Evolutionary conservation across 257 asterid species (phyloP).

Genomic region (Nicotiana undulata): DNA sequence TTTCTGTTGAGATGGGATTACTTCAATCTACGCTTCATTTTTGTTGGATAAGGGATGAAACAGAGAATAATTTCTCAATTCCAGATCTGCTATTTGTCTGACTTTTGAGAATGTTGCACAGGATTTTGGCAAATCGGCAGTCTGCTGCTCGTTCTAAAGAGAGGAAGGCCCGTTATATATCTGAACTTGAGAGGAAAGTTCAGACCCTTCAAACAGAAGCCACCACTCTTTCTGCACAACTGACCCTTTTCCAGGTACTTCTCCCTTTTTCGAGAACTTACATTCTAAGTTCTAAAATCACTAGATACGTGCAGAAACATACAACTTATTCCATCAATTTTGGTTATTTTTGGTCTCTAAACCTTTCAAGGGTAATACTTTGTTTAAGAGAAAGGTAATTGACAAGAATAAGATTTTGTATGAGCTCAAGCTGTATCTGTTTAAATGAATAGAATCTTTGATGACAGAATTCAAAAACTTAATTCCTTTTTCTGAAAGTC

Average conservation of each 20-base stretch:
- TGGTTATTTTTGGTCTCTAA: background rate
- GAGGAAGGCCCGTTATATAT: slow-evolving; percentile 72
- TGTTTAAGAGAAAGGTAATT: background rate
- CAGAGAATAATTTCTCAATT: background rate
- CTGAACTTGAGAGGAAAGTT: slow-evolving; percentile 93
- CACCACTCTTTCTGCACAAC: slow-evolving; percentile 82
- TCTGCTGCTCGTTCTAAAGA: slow-evolving; percentile 95
- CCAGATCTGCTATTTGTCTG: background rate
- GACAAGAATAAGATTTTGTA: background rate
- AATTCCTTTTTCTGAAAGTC: background rate
- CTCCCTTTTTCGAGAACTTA: background rate
- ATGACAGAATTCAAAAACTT: background rate
- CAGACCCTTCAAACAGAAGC: slow-evolving; percentile 94
- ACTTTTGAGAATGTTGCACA: slow-evolving; percentile 17
- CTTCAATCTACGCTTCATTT: background rate
- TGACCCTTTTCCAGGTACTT: slow-evolving; percentile 66
- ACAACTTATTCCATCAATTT: background rate
- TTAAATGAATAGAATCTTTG: background rate
- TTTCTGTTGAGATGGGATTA: background rate
- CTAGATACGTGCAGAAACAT: background rate
- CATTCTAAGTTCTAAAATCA: background rate
- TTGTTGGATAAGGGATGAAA: background rate
- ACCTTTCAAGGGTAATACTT: background rate
- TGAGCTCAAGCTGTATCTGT: background rate
- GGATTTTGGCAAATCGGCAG: slow-evolving; percentile 93